Conservation (phyloP, 208 protist genomes). For the Borovskyia barvae region DNA sequence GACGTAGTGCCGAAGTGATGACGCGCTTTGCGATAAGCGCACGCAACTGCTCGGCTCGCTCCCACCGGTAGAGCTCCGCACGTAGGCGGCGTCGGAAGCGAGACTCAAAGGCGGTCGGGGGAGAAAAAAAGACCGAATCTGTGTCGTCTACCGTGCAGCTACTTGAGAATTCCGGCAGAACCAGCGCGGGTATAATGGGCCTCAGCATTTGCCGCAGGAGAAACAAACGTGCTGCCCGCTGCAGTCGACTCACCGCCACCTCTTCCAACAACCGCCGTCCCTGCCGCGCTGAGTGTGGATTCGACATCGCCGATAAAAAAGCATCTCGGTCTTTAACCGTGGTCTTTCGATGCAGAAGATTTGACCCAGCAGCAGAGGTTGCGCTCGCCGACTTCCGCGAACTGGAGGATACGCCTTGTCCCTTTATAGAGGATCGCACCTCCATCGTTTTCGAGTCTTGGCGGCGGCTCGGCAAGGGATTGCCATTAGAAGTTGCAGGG, state of each 20-base stretch:
- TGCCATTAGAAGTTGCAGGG: no score
- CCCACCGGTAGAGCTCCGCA: constrained; percentile 11
- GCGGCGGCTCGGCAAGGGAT: no score
- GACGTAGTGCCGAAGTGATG: constrained; percentile 8
- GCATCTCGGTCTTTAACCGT: no score
- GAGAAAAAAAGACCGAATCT: background rate
- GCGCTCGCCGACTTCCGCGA: no score
- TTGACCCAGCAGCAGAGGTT: no score
- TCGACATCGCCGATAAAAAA: no score
- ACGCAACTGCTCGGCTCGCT: constrained; percentile 1
- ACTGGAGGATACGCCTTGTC: no score
- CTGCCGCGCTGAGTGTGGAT: no score
- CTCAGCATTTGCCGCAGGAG: constrained; percentile 16
- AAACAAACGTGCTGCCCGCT: constrained; percentile 37
- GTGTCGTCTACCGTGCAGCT: background rate
- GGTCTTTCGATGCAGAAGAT: no score
- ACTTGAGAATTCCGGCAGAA: background rate
- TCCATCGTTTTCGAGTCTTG: no score
- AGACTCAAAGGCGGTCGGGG: constrained; percentile 1
- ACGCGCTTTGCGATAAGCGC: constrained; percentile 4
- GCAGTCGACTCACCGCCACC: constrained; percentile 37
- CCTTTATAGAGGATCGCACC: no score
- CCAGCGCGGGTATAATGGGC: background rate
- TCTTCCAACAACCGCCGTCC: constrained; percentile 21
- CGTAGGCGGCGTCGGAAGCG: constrained; percentile 17